These are phyloP conservation scores for Oidiodendron maius DNA, from an alignment of 495 filamentous ascomycete species.

Conservation along the genomic window DNA sequence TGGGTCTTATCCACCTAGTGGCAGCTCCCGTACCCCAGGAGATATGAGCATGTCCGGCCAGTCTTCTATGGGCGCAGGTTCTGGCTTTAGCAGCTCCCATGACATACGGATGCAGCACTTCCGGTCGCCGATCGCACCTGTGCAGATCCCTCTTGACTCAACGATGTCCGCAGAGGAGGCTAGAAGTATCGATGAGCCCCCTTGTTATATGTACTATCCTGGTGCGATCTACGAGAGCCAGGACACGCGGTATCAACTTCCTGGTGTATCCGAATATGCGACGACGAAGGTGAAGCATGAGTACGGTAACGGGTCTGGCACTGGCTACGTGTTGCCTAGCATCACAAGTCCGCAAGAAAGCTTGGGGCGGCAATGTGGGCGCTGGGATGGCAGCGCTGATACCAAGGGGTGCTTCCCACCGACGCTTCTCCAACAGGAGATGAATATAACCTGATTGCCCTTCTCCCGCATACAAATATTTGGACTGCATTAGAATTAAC, in stretches of 20 bases:
- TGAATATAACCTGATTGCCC: constrained; percentile 19
- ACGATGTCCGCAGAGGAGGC: constrained; percentile 20
- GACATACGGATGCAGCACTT: constrained; percentile 17
- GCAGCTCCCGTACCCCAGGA: constrained; percentile 11
- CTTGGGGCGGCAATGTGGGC: constrained; percentile 17
- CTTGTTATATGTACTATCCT: constrained; percentile 22
- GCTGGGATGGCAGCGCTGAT: constrained; percentile 18
- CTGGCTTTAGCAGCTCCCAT: constrained; percentile 8
- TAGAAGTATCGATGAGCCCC: constrained; percentile 18
- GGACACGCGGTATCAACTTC: constrained; percentile 11
- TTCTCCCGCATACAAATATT: too few relatives aligned
- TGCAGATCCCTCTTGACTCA: constrained; percentile 20
- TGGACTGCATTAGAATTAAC: too few relatives aligned
- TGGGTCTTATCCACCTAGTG: constrained; percentile 32
- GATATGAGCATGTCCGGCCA: constrained; percentile 19
- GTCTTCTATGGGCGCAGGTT: constrained; percentile 13
- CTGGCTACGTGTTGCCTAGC: constrained; percentile 16
- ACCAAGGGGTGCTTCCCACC: constrained; percentile 21
- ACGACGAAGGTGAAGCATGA: constrained; percentile 18
- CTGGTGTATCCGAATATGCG: constrained; percentile 11
- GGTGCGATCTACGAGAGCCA: constrained; percentile 16
- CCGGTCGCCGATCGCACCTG: constrained; percentile 4
- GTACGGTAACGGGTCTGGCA: constrained; percentile 4
- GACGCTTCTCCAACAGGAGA: constrained; percentile 12
- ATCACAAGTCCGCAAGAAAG: constrained; percentile 11